Evolutionary conservation across 2,329 filamentous ascomycete genomes (phyloP), one percentile per base, ranked within the genome.

Genomic region (Colletotrichum australisinense): DNA sequence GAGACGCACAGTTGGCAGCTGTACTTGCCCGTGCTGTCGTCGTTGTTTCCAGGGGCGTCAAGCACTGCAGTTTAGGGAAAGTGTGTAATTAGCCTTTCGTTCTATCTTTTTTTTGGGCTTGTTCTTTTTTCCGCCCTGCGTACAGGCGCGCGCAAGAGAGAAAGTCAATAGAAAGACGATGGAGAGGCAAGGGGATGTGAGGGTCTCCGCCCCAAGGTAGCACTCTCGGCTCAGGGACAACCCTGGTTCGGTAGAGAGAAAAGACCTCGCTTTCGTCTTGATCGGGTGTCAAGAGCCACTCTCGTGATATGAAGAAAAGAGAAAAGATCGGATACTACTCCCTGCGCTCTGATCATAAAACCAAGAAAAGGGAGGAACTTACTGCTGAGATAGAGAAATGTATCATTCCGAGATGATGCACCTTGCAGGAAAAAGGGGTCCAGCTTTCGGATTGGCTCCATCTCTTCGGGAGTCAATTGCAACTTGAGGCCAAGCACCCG

Each of bases 391-490:
- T 87, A 91, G 22, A 89, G 77, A 76, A 87, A 91, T 0, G 84
- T 83, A 55, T 88, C 83, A 4, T 88, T 86, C 30, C 82, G 79
- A 0, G 89, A 88, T 49, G 89, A 84, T 0, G 85, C 84, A 0
- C 88, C 88, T 63, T 90, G 88, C 24, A 90, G 83, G 63, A 90
- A 88, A 55, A 86, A 88, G 0, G 88, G 86, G 66, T 91, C 89
- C 0, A 90, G 82, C 1, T 80, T 80, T 6, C 82, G 81, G 3
- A 89, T 81, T 0, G 84, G 83, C 1, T 79, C 78, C 22, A 87
- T 82, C 52, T 88, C 79, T 19, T 83, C 80, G 0, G 82, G 78
- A 0, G 83, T 80, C 42, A 87, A 83, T 0, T 83, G 75, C 7
- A 86, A 76, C 55, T 84, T 86, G 11, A 84, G 81, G 2, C 89